These are phyloP conservation scores for Chlamydomonas eustigma DNA, from an alignment of 139 green algal species.

Conservation along the genomic window DNA sequence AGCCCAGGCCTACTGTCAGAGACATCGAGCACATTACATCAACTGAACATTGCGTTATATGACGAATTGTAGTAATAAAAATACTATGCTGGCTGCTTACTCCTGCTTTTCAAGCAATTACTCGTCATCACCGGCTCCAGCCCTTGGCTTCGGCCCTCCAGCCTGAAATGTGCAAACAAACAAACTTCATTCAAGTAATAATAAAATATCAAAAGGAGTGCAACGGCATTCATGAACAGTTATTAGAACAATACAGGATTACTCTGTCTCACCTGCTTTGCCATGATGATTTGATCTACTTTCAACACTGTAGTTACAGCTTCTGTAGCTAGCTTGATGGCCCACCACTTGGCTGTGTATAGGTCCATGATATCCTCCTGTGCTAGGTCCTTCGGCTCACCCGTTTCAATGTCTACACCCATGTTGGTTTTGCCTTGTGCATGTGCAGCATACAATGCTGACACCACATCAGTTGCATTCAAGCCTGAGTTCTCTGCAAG, in stretches of 20 bases:
- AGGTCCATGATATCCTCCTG: constrained; percentile 68
- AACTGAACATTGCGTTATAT: too few relatives aligned
- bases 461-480: constrained; percentile 65
- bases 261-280: constrained; percentile 71
- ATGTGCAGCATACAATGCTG: constrained; percentile 82
- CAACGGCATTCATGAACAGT: not conserved
- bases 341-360: constrained; percentile 92
- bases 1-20: too few relatives aligned
- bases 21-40: too few relatives aligned
- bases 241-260: not conserved
- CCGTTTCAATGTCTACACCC: constrained; percentile 86
- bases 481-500: constrained; percentile 83
- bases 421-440: constrained; percentile 40
- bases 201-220: not conserved
- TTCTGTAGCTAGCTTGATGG: constrained; percentile 86
- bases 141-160: constrained; percentile 4
- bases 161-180: not conserved
- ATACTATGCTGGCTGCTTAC: too few relatives aligned
- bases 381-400: constrained; percentile 39
- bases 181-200: not conserved
- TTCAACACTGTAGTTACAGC: constrained; percentile 90
- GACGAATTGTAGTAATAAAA: too few relatives aligned
- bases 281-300: constrained; percentile 99
- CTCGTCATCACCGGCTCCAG: not conserved
- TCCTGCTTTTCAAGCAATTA: too few relatives aligned